A percentile compares a stretch with the other conserved stretches of the same genome.
Conservation (phyloP, 2,329 filamentous ascomycete species). For the Fusarium siculi region DNA sequence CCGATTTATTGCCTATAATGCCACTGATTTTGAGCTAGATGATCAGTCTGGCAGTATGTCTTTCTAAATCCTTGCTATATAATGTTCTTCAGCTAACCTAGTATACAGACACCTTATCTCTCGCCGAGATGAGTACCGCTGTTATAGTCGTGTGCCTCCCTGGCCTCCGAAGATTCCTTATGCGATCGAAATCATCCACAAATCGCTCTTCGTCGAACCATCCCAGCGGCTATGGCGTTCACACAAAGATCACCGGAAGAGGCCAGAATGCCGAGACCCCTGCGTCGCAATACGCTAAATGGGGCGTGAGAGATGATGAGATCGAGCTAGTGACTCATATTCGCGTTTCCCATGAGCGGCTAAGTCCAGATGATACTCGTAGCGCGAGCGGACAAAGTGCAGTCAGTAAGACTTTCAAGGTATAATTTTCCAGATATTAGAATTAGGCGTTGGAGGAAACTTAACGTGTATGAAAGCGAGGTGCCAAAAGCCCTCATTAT, state of each 20-base stretch:
- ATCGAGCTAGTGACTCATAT: constrained; percentile 15
- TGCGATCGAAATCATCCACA: neutral
- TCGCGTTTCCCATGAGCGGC: neutral
- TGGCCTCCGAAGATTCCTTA: constrained; percentile 6
- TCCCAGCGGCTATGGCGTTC: neutral
- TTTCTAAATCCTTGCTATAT: fast-evolving
- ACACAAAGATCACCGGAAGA: neutral
- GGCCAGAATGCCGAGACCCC: neutral
- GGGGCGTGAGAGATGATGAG: constrained; percentile 15
- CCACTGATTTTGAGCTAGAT: constrained; percentile 11
- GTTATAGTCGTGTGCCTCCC: constrained; percentile 9
- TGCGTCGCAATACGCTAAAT: constrained; percentile 1
- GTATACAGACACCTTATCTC: neutral
- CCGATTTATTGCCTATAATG: constrained; percentile 14
- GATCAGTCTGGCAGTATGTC: constrained; percentile 14
- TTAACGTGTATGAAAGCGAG: neutral
- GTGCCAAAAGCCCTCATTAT: neutral
- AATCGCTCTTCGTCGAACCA: neutral
- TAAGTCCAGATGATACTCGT: neutral
- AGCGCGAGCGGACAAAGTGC: neutral
- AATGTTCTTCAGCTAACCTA: neutral
- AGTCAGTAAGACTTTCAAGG: neutral
- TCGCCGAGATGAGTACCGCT: constrained; percentile 11
- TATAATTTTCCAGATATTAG: neutral
- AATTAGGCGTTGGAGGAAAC: neutral